Base-by-base conservation (phyloP, 805 yeast genomes). In the Yarrowia porcina region DNA sequence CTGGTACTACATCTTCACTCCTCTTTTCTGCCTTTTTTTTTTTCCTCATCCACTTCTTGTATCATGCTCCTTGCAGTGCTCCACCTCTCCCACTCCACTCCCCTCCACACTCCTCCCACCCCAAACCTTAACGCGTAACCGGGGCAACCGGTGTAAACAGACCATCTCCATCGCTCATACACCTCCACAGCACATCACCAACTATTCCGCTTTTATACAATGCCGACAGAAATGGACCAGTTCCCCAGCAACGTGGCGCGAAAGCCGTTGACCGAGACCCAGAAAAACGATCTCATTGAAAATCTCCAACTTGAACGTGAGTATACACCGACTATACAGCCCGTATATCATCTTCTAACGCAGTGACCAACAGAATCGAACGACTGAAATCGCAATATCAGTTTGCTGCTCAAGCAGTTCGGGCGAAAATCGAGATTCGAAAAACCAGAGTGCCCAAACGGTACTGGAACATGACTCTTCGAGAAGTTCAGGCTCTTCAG, bases 401-500 rank as follows among this genome's bases (percentile, higher is more conserved):
- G 35, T 59, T 67, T n/a, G 69, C 73, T 3, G 70, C 74, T 2
- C 63, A 62, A 23, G 67, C 72, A 7, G 65, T 74, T 12, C 77
- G 79, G 44, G 70, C 71, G 25, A 76, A 76, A 63, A 75, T 82
- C 9, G 72, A 74, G 42, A 67, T 82, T 64, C 69, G 84, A 42
- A 69, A 80, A 25, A 80, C 80, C 64, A 71, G 78, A 28, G 79
- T 82, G 8, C 82, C 82, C 61, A 79, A 76, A 38, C 74, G 82
- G 4, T 69, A 81, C 25, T 79, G 84, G 75, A 69, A 75, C 59
- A 77, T 77, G 42, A 77, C 61, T 17, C 18, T 56, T 6, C 32
- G 59, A 25, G 59, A 52, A 25, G 33, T 52, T 10, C 59, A 25
- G 35, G 41, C 41, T 15, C 17, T 32, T 13, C 39, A 32, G 23